Evolutionary conservation across 805 yeast species (phyloP), one percentile per base, ranked within the genome.

Genomic region (Barnettozyma salicaria): DNA sequence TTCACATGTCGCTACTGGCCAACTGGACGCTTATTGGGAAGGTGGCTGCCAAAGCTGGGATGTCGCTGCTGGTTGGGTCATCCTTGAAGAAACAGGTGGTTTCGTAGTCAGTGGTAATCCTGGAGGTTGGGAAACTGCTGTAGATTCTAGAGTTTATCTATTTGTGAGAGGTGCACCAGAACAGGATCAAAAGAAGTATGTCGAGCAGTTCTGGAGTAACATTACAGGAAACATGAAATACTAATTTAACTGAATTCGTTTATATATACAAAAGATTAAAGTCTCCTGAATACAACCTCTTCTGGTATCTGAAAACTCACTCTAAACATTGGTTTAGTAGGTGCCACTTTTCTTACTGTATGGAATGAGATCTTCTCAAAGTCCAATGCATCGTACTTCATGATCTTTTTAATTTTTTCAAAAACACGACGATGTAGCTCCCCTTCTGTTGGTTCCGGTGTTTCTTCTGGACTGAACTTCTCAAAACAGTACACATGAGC

Each of bases 301-400:
- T 67, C 69, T 0, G 95, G 94, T 22, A 92, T 67, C 50, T 60
- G 59, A 60, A 89, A 89, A 6, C 88, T 68, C 4, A 87, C 83
- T 61, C 97, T 87, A 56, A 75, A 89, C 98, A 92, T 92, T 23
- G 90, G 90, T 55, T 92, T 92, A 6, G 97, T 86, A 4, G 98
- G 98, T 1, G 98, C 90, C 7, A 92, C 98, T 56, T 79, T 80
- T 55, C 99, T 76, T 8, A 92, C 98, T 46, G 81, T 64, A 53
- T 90, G 97, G 60, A 90, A 83, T 0, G 61, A 53, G 26, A 83
- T 60, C 0, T 63, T 55, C 4, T 67, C 67, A 11, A 76, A 63
- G 0, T 76, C 70, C 12, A 65, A 46, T 7, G 76, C 60, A 0
- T 72, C 64, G 49, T 53, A 68, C 3, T 64, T 48, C 47, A 71